Base-by-base conservation (phyloP, 176 grass and related monocot genomes). In the Aegilops bicornis region DNA sequence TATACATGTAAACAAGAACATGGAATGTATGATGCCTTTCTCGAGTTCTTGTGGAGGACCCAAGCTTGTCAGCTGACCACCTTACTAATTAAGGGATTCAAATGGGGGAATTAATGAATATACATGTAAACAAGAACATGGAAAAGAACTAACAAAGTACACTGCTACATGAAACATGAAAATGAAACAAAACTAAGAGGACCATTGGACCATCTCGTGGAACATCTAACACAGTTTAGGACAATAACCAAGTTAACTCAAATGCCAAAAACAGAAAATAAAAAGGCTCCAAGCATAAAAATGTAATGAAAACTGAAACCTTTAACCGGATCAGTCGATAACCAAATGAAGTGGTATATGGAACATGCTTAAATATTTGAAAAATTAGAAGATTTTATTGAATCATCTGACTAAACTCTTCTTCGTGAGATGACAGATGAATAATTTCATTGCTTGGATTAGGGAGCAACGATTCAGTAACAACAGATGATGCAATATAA, bases 201-300 rank as follows among this genome's bases (percentile, higher is more conserved):
- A 79, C 79, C 69, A 95, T 78, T 4, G 96, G 93, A 17, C 96
- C 93, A 84, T 68, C 86, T 87, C 80, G 82, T 85, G 85, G 82
- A 68, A 42, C 61, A 86, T 81, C 84, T 88, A 78, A 78, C 29
- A 40, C 39, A 80, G 64, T 76, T 92, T 8, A 31, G 37, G 35
- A 78, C 74, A 54, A 20, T 43, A 72, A 70, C 39, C 24, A 25
- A 0, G 36, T 27, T 29, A 25, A 88, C 81, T 12, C 32, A 70
- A 84, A 69, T 67, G 31, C 30, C 3, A 8, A 39, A 22, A 81
- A 65, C 11, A 83, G 30, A 83, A 81, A 45, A 85, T 31, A 54
- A 60, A 82, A 30, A 12, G n/a, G 10, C 60, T 47, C 22, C 54
- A 47, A 10, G 17, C 32, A 33, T 33, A 33, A 33, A 33, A 33